phyloP scores from a whole-genome alignment of 164 flowering plant genomes.

The Liriodendron chinense region DNA sequence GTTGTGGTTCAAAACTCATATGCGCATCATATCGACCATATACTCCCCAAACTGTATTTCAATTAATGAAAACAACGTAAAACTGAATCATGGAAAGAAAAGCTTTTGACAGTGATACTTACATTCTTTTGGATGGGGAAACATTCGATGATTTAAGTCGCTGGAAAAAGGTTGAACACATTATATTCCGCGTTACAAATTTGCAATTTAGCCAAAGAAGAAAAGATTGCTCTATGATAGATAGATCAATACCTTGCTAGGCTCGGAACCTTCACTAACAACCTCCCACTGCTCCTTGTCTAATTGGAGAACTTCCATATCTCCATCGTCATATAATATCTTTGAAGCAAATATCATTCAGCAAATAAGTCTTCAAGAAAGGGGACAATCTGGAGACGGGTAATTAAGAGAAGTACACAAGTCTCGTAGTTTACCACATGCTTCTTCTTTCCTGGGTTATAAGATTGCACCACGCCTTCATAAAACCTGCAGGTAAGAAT shows the following conservation, averaged over 20 bases:
- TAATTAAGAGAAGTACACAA: background rate
- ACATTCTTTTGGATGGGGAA: too few species aligned
- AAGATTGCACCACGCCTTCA: constrained; percentile 84
- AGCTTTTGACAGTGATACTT: too few species aligned
- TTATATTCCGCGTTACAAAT: too few species aligned
- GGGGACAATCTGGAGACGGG: background rate
- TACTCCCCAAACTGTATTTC: too few species aligned
- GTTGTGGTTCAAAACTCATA: too few species aligned
- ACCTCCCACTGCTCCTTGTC: constrained; percentile 90
- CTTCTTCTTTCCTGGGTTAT: constrained; percentile 56
- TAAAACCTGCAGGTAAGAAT: constrained; percentile 73
- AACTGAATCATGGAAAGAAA: too few species aligned
- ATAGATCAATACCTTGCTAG: constrained; percentile 43
- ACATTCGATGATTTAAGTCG: too few species aligned
- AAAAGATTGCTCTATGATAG: constrained; percentile 2
- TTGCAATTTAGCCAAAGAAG: background rate
- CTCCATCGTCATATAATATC: constrained; percentile 93
- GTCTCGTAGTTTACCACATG: constrained; percentile 58
- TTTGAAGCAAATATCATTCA: constrained; percentile 14
- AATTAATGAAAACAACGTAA: too few species aligned
- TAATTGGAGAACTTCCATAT: constrained; percentile 73
- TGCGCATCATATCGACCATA: too few species aligned
- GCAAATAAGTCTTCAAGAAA: constrained; percentile 1
- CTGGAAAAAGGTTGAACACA: too few species aligned
- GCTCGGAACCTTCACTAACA: constrained; percentile 34